phyloP scores from a whole-genome alignment of 768 basidiomycete genomes.

The Mycena maculata region DNA sequence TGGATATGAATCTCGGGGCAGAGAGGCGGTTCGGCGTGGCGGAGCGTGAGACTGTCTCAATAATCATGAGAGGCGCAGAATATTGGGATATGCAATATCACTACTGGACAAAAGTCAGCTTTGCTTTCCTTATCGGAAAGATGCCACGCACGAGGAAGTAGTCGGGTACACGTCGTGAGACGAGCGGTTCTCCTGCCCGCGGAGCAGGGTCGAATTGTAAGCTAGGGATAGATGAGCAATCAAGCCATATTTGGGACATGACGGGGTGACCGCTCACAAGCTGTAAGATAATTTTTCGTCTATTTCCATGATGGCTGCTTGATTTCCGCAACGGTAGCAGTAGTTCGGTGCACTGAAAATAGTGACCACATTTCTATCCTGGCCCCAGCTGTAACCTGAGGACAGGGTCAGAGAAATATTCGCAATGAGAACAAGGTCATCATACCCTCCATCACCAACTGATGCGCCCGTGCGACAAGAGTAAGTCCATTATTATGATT shows the following conservation, averaged over 20 bases:
- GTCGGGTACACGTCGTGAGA: conserved; percentile 94
- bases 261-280: conserved; percentile 68
- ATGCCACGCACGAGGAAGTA: conserved; percentile 84
- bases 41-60: conserved; percentile 19
- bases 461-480: conserved; percentile 93
- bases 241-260: conserved; percentile 20
- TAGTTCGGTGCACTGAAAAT: conserved; percentile 99
- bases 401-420: conserved; percentile 24
- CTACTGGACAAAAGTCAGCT: conserved; percentile 16
- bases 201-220: conserved; percentile 99
- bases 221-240: conserved; percentile 56
- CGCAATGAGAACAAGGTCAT: conserved; percentile 42
- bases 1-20: conserved; percentile 7
- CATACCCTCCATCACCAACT: conserved; percentile 96
- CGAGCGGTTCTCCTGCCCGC: conserved; percentile 97
- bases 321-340: conserved; percentile 99
- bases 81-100: conserved; percentile 31
- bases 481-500: conserved; percentile 99
- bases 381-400: conserved; percentile 94
- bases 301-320: conserved; percentile 99
- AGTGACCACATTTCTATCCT: conserved; percentile 98
- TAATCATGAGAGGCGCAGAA: conserved; percentile 32
- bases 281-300: conserved; percentile 97
- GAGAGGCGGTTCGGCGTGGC: conserved; percentile 12
- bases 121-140: background rate